Evolutionary conservation across 108 stramenopile genomes (phyloP), one percentile per base, ranked within the genome.

Genomic region (Skeletonema menzelii): DNA sequence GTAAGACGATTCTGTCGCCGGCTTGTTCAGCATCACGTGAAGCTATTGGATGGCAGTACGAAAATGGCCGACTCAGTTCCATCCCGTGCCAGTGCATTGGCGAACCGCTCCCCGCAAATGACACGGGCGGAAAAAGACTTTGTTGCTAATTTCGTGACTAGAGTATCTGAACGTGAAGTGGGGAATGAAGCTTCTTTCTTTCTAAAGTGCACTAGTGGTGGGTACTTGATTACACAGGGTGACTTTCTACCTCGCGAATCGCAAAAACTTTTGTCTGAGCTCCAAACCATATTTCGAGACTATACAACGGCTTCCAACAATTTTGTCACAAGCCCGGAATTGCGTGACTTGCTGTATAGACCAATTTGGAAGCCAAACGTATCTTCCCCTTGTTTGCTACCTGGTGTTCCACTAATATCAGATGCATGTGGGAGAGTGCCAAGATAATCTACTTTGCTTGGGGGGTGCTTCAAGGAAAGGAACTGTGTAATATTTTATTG

Each of bases 401-500:
- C 92, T 31, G 92, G 92, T 10, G 66, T 88, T 46, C 37, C 69
- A 30, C 63, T 93, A 26, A 64, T 93, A 19, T 87, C 86, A 37
- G 85, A 93, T 79, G 77, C 88, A 2, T 92, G 91, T 65, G 91
- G 91, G 5, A 60, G 91, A 19, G 67, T 92, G 37, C 86, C 85
- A 19, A 55, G 89, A 19, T 90, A 66, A 11, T 10, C 35, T 12
- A 2, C 1, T 10, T 37, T 37, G 35, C 30, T n/a, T n/a, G n/a
- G n/a, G n/a, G n/a, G n/a, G n/a, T 37, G 35, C 10, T 37, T 37
- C 35, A 12, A 10, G 10, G 35, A 10, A 2, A 12, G 10, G 35
- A 37, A 11, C 8, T n/a, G n/a, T n/a, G n/a, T n/a, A n/a, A n/a
- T n/a, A n/a, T n/a, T n/a, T n/a, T n/a, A n/a, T n/a, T n/a, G n/a